Evolutionary conservation across 345 rosid genomes (phyloP).

Genomic region (Psidium friedrichsthalianum): DNA sequence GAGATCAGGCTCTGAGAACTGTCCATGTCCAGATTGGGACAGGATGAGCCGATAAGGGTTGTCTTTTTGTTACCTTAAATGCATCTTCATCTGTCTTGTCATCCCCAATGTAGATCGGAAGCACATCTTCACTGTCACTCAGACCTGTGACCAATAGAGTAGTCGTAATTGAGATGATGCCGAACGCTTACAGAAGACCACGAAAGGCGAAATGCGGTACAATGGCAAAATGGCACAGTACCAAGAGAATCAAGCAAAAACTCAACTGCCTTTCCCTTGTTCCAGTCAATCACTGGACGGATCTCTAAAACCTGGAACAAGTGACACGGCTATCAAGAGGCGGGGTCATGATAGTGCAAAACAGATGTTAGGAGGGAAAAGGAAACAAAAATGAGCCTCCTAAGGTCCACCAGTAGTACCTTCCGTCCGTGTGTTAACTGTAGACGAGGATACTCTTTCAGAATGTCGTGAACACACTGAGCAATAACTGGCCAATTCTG

Average conservation of each 20-base stretch:
- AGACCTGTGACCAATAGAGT: slow-evolving; percentile 32
- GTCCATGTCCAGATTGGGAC: background rate
- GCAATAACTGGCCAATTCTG: slow-evolving; percentile 82
- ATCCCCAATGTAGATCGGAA: slow-evolving; percentile 85
- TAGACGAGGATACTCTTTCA: slow-evolving; percentile 73
- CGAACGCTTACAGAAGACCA: background rate
- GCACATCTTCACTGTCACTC: slow-evolving; percentile 48
- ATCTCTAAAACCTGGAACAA: slow-evolving; percentile 77
- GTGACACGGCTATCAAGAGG: background rate
- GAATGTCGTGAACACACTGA: slow-evolving; percentile 72
- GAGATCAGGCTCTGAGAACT: background rate
- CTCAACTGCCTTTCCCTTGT: slow-evolving; percentile 92
- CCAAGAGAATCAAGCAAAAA: slow-evolving; percentile 90
- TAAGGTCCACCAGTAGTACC: slow-evolving; percentile 9
- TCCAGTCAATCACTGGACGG: slow-evolving; percentile 93
- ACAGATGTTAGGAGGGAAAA: background rate
- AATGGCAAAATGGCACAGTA: slow-evolving; percentile 5
- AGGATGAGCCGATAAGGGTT: background rate
- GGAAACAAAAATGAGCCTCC: background rate
- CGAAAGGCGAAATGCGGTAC: background rate
- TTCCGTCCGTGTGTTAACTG: slow-evolving; percentile 66
- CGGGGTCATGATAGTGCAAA: background rate
- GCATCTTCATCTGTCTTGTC: slow-evolving; percentile 92
- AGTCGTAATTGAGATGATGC: background rate
- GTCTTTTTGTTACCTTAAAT: slow-evolving; percentile 41